phyloP scores from a whole-genome alignment of 345 rosid genomes.

The Syzygium grande region DNA sequence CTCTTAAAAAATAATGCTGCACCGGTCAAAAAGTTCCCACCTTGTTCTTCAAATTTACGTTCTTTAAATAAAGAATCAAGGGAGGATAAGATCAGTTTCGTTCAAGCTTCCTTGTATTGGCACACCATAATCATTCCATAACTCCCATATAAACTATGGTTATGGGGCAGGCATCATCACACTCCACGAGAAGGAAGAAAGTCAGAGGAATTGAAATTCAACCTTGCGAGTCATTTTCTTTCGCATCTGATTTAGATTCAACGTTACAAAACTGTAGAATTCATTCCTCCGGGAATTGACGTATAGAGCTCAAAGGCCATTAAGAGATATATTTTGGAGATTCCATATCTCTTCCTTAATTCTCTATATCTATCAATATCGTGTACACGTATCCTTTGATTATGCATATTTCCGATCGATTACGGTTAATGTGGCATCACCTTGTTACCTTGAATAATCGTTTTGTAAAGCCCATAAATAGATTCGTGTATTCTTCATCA shows the following conservation, averaged over 20 bases:
- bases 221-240: neutral
- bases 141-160: neutral
- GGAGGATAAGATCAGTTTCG: neutral
- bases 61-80: neutral
- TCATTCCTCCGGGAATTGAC: rapidly evolving
- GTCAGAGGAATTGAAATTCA: neutral
- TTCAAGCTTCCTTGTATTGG: neutral
- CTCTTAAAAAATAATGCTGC: neutral
- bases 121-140: neutral
- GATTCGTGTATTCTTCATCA: rapidly evolving
- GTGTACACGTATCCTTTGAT: neutral
- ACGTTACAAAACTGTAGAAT: neutral
- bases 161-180: neutral
- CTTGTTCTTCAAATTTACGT: neutral
- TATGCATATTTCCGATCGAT: rapidly evolving
- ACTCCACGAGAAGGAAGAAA: neutral
- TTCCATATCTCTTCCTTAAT: neutral
- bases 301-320: rapidly evolving
- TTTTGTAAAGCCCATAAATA: neutral
- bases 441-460: rapidly evolving
- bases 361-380: too few species aligned
- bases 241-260: rapidly evolving
- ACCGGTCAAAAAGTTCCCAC: neutral
- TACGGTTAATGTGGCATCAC: rapidly evolving
- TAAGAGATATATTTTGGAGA: neutral